Conservation (phyloP, 805 yeast species). For the Ogataea polymorpha region DNA sequence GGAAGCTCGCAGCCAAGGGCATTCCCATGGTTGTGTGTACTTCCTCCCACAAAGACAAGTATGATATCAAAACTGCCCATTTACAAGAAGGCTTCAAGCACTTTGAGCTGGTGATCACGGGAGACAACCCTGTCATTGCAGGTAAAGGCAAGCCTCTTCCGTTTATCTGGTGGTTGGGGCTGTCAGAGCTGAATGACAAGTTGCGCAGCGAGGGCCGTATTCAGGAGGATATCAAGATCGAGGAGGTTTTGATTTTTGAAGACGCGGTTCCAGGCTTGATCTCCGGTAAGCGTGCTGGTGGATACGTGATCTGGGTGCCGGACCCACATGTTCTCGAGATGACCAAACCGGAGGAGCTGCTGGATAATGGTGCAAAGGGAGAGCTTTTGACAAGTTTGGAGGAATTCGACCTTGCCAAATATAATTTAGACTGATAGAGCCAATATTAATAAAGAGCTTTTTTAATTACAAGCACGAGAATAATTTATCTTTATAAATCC, state of each 20-base stretch:
- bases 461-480: background rate
- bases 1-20: conserved; percentile 44
- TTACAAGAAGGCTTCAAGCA: conserved; percentile 53
- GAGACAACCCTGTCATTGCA: conserved; percentile 78
- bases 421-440: conserved; percentile 35
- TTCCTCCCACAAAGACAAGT: conserved; percentile 65
- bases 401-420: conserved; percentile 49
- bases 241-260: conserved; percentile 87
- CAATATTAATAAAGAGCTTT: background rate
- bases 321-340: conserved; percentile 66
- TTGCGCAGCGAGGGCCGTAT: conserved; percentile 38
- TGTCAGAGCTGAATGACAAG: conserved; percentile 61
- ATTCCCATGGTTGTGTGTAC: conserved; percentile 92
- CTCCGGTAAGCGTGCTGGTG: conserved; percentile 81
- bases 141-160: conserved; percentile 95
- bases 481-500: background rate
- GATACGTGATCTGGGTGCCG: conserved; percentile 92
- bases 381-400: conserved; percentile 50
- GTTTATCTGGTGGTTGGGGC: conserved; percentile 85
- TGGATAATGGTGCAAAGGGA: conserved; percentile 44
- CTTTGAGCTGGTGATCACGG: conserved; percentile 70
- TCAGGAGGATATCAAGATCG: conserved; percentile 50
- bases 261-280: conserved; percentile 92
- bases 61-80: conserved; percentile 68
- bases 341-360: conserved; percentile 50